Percentiles rank a stretch among this genome's conserved stretches.
phyloP scores from a whole-genome alignment of 1,284 basidiomycete genomes.

The Spongiforma sp. region DNA sequence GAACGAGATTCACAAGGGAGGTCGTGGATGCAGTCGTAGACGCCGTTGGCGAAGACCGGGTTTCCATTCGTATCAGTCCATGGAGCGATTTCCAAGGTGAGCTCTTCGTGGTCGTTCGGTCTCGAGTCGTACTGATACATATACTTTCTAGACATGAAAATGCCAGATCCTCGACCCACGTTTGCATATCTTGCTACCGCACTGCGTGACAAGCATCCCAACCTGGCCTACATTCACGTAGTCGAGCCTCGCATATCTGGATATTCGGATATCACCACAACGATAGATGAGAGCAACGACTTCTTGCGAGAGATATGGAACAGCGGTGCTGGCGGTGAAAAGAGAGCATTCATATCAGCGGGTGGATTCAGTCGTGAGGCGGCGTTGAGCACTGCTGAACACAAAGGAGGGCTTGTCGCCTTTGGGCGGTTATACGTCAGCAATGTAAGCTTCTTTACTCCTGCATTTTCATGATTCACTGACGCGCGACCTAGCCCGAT shows the following conservation, averaged over 20 bases:
- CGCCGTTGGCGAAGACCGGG: background rate
- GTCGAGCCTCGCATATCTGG: background rate
- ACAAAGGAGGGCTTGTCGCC: background rate
- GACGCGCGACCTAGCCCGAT: too few relatives aligned
- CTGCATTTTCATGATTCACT: background rate
- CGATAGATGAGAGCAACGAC: background rate
- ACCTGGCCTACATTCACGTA: background rate
- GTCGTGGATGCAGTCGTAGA: background rate
- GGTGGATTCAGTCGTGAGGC: background rate
- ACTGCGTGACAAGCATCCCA: background rate
- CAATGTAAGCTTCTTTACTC: background rate
- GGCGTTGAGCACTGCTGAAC: background rate
- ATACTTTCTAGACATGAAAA: background rate
- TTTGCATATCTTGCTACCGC: background rate
- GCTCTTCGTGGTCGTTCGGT: background rate
- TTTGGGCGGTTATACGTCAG: background rate
- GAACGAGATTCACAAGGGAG: background rate
- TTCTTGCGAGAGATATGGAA: background rate
- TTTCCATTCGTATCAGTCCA: background rate
- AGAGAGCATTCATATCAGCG: background rate
- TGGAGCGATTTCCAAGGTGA: background rate
- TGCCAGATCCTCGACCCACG: background rate
- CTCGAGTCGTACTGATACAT: background rate
- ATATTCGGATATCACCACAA: background rate
- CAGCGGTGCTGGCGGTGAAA: background rate